Evolutionary conservation across 176 grass and related monocot species (phyloP).

Genomic region (Triticum aestivum): IWGSC_CS_RefSeq_v2.1 NC_057800.1:574669033-574669532

Average conservation of each 20-base stretch:
- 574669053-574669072: constrained; percentile 41
- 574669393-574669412: constrained; percentile 65
- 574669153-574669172: constrained; percentile 46
- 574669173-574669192: constrained; percentile 35
- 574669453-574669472: constrained; percentile 66
- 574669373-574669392: constrained; percentile 51
- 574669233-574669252: constrained; percentile 83
- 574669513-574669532: constrained; percentile 71
- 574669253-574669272: constrained; percentile 90
- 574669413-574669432: constrained; percentile 75
- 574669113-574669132: constrained; percentile 75
- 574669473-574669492: constrained; percentile 65
- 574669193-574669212: constrained; percentile 44
- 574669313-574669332: constrained; percentile 86
- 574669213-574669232: constrained; percentile 71
- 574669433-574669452: constrained; percentile 83
- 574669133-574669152: constrained; percentile 49
- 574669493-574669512: constrained; percentile 62
- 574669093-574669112: constrained; percentile 58
- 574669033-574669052: constrained; percentile 78
- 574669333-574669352: constrained; percentile 99
- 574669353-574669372: constrained; percentile 79
- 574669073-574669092: constrained; percentile 48
- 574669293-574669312: constrained; percentile 74
- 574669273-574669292: constrained; percentile 94